Conservation (phyloP, 257 asterid species). For the Haberlea rhodopensis region DNA sequence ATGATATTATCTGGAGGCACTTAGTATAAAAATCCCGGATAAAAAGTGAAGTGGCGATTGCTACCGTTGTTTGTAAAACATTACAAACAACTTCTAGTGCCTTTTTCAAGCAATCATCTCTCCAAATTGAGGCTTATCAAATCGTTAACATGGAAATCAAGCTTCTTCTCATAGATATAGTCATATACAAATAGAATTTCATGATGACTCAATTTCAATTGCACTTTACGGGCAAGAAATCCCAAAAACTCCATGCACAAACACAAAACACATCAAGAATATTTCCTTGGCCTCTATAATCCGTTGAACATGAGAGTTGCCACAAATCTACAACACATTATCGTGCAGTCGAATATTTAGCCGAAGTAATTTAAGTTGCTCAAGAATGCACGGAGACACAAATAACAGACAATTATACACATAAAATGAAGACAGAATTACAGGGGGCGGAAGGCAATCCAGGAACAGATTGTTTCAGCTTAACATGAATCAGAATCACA, state of each 20-base stretch:
- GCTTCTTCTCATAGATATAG: background rate
- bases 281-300: background rate
- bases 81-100: too few species aligned
- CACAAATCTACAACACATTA: background rate
- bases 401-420: background rate
- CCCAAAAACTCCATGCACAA: background rate
- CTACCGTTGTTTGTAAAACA: background rate
- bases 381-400: constrained; percentile 6
- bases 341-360: background rate
- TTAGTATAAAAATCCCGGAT: background rate
- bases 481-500: constrained; percentile 69
- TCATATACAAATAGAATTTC: background rate
- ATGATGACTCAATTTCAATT: background rate
- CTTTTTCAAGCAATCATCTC: background rate
- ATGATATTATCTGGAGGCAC: too few species aligned
- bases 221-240: background rate
- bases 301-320: background rate
- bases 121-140: too few species aligned
- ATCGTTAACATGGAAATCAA: background rate
- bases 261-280: constrained; percentile 1
- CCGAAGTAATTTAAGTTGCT: constrained; percentile 6
- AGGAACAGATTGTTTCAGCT: constrained; percentile 31
- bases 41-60: background rate
- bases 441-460: constrained; percentile 46
- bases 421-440: constrained; percentile 27